A percentile compares a stretch with the other conserved stretches of the same genome.
phyloP scores from a whole-genome alignment of 2,329 filamentous ascomycete species.

The Fusarium austroafricanum region DNA sequence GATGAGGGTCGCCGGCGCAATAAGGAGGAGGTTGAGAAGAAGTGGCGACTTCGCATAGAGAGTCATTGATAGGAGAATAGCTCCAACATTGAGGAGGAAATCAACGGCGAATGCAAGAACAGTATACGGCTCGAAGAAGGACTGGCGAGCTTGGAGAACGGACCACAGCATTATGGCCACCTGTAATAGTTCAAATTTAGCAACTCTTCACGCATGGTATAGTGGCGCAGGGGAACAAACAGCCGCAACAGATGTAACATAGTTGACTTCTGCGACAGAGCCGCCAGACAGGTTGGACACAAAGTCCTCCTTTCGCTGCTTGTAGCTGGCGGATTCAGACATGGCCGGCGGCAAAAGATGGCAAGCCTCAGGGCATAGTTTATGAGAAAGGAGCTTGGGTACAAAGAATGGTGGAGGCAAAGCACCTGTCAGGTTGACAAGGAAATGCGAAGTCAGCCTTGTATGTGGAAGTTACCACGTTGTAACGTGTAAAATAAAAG shows the following conservation, averaged over 20 bases:
- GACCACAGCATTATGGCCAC: conserved; percentile 88
- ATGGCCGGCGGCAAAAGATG: conserved; percentile 44
- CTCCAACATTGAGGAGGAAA: conserved; percentile 86
- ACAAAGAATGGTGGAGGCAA: conserved; percentile 22
- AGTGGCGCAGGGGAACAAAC: conserved; percentile 60
- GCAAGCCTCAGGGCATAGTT: conserved; percentile 30
- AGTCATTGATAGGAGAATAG: conserved; percentile 86
- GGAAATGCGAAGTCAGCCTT: conserved; percentile 40
- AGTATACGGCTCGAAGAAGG: conserved; percentile 83
- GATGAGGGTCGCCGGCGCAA: conserved; percentile 76
- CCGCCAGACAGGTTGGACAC: conserved; percentile 92
- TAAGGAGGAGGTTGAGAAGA: conserved; percentile 78
- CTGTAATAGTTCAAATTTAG: conserved; percentile 59
- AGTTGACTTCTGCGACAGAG: conserved; percentile 85
- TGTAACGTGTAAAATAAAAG: not conserved
- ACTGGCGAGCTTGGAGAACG: conserved; percentile 83
- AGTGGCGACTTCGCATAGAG: conserved; percentile 81
- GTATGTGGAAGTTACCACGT: conserved; percentile 26
- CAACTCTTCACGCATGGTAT: not conserved
- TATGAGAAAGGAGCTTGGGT: not conserved
- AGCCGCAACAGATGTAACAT: conserved; percentile 84
- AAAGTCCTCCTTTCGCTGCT: conserved; percentile 92
- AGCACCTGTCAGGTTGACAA: conserved; percentile 40
- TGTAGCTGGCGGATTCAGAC: conserved; percentile 72
- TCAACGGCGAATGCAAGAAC: conserved; percentile 77